Conservation (phyloP, 2,329 filamentous ascomycete species). For the Calonectria crousiana region DNA sequence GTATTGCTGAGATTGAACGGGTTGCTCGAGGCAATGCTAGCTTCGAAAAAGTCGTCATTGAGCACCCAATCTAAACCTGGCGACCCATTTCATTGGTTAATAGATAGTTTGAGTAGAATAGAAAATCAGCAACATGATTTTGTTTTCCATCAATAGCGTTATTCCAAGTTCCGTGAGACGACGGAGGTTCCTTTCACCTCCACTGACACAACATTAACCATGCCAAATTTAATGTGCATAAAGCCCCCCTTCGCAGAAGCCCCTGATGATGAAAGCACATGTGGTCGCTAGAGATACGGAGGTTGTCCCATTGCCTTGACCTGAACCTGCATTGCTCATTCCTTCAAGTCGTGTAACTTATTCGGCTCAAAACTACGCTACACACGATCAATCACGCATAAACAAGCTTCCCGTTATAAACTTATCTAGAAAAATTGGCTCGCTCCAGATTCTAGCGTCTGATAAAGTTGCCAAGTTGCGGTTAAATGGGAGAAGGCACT, state of each 20-base stretch:
- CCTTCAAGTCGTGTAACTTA: not conserved
- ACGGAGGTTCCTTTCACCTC: not conserved
- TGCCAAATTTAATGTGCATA: not conserved
- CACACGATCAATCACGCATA: not conserved
- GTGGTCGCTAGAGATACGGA: not conserved
- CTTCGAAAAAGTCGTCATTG: not conserved
- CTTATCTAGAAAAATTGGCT: not conserved
- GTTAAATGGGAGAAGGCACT: not conserved
- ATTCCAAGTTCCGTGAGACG: not conserved
- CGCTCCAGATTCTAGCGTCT: not conserved
- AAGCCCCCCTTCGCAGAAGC: not conserved
- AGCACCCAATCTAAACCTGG: not conserved
- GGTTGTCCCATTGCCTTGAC: not conserved
- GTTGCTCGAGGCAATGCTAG: not conserved
- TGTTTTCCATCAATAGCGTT: not conserved
- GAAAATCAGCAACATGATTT: not conserved
- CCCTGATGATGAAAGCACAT: not conserved
- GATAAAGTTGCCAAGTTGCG: not conserved
- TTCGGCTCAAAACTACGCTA: not conserved
- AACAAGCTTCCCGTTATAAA: not conserved
- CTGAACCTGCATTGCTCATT: not conserved
- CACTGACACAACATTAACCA: not conserved
- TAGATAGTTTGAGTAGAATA: not conserved
- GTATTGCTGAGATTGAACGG: not conserved
- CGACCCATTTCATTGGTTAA: rapidly evolving